Conservation (phyloP, 1,284 basidiomycete species). For the Cerrena zonata region DNA sequence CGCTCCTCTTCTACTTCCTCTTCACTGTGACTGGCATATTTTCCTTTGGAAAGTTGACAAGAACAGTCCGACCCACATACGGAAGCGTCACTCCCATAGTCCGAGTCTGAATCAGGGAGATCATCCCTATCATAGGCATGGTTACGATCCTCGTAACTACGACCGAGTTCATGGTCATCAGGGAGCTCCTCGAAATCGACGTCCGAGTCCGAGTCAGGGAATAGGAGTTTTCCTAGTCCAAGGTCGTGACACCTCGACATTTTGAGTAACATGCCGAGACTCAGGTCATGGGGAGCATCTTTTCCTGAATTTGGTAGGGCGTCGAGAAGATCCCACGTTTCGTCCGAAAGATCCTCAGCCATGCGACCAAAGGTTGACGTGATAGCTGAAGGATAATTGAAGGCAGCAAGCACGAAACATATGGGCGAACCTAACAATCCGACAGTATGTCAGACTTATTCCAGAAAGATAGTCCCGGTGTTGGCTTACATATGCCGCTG, state of each 20-base stretch:
- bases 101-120: too few species aligned
- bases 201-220: constrained; percentile 34
- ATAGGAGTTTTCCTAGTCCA: constrained; percentile 65
- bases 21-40: neutral
- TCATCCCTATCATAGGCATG: too few species aligned
- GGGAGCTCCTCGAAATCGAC: neutral
- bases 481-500: constrained; percentile 66
- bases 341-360: constrained; percentile 62
- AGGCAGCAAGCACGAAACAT: constrained; percentile 68
- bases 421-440: constrained; percentile 55
- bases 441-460: neutral
- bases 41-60: too few species aligned
- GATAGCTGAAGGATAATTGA: constrained; percentile 58
- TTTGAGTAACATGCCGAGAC: constrained; percentile 61
- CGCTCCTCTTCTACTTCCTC: neutral
- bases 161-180: neutral
- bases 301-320: constrained; percentile 24
- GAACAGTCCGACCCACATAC: neutral
- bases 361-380: constrained; percentile 64
- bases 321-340: constrained; percentile 59
- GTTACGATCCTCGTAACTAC: neutral
- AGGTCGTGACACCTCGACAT: constrained; percentile 73
- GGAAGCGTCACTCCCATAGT: neutral
- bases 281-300: constrained; percentile 36
- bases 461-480: constrained; percentile 5